Base-by-base conservation (phyloP, 2,329 filamentous ascomycete genomes). In the Daldinia eschscholtzii region DNA sequence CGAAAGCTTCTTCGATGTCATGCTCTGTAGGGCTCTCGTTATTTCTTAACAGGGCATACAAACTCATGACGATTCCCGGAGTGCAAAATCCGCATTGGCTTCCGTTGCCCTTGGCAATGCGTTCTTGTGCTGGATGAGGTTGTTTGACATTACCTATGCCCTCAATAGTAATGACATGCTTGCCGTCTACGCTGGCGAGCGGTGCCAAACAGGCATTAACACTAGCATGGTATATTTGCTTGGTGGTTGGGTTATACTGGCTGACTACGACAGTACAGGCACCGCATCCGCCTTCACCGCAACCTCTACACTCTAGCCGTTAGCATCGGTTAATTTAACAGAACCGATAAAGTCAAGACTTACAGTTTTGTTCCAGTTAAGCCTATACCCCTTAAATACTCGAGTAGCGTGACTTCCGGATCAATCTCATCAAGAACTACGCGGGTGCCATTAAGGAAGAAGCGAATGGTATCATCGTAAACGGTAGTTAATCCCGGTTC, bases 161-260 rank as follows among this genome's bases (percentile, higher is more conserved):
- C 81, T 99, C 96, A 44, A 99, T 91, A 2, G 96, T 99, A 78
- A 99, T 94, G 76, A 98, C 93, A 86, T 99, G 96, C 80, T 99
- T 99, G 50, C 96, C 96, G 79, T 98, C 96, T 48, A 98, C 88
- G 76, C 94, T 97, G 73, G 94, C 92, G 53, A 99, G 86, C 6
- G 96, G 96, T 10, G 96, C 95, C 59, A 99, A 85, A 79, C 96
- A 99, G 46, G 96, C 96, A 79, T 99, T 99, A 67, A 98, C 93
- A 61, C 93, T 97, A 64, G 96, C 96, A 84, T 99, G 95, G 78
- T 98, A 98, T 74, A 98, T 93, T 79, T 92, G 88, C 76, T 93
- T 93, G 5, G 94, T 98, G 3, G 93, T 97, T 1, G 94, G 94
- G 77, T 98, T 98, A 77, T 91, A 91, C 80, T 98, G 94, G 70